These are phyloP conservation scores for Cercospora berteroae DNA, from an alignment of 2,329 filamentous ascomycete genomes.

Conservation along the genomic window DNA sequence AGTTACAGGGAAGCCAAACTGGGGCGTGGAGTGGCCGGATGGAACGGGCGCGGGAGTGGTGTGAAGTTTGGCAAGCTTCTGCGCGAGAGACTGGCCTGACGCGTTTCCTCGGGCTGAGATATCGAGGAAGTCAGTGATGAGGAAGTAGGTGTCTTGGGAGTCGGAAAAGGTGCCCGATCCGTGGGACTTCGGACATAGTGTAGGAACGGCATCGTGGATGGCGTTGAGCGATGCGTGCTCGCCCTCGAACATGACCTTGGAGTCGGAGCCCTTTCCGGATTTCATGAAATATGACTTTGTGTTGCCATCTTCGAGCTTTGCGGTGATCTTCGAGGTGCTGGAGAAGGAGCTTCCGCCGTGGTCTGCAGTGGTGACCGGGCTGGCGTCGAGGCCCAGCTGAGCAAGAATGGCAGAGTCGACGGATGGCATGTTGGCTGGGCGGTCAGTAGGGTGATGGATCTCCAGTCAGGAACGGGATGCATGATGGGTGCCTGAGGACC, in stretches of 20 bases:
- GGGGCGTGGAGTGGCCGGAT: slow-evolving; percentile 55
- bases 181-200: slow-evolving; percentile 72
- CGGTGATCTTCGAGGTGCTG: slow-evolving; percentile 62
- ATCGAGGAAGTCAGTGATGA: slow-evolving; percentile 78
- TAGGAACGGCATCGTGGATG: slow-evolving; percentile 68
- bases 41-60: slow-evolving; percentile 68
- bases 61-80: slow-evolving; percentile 77
- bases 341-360: slow-evolving; percentile 64
- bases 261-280: slow-evolving; percentile 59
- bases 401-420: slow-evolving; percentile 63
- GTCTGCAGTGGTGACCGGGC: slow-evolving; percentile 57
- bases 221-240: slow-evolving; percentile 83
- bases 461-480: neutral
- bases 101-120: slow-evolving; percentile 45
- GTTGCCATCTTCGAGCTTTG: slow-evolving; percentile 48
- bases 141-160: slow-evolving; percentile 50
- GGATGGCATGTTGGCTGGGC: neutral
- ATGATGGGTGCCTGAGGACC: neutral
- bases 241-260: slow-evolving; percentile 70
- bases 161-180: slow-evolving; percentile 63
- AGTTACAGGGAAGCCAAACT: slow-evolving; percentile 79
- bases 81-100: slow-evolving; percentile 59
- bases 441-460: neutral
- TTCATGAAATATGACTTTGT: slow-evolving; percentile 68
- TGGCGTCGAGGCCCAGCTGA: slow-evolving; percentile 59